Evolutionary conservation across 2,329 filamentous ascomycete species (phyloP).

Genomic region (Byssochlamys sp.): DNA sequence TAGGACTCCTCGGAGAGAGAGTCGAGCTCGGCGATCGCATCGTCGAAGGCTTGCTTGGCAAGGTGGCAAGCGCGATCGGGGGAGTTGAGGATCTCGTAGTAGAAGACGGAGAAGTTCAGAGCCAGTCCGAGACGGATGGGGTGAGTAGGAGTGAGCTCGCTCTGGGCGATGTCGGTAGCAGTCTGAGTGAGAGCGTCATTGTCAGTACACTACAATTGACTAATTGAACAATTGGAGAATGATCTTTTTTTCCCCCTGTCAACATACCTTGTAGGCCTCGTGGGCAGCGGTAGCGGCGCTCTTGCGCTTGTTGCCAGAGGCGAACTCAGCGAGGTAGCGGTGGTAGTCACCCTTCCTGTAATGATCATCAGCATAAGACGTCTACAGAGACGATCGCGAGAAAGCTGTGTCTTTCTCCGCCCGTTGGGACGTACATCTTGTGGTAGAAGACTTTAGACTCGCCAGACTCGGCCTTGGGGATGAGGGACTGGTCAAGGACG

Average conservation of each 20-base stretch:
- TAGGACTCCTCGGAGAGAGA: constrained; percentile 96
- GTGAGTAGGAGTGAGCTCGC: constrained; percentile 91
- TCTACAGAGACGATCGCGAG: not conserved
- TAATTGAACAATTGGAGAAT: not conserved
- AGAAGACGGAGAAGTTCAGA: constrained; percentile 98
- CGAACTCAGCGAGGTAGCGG: constrained; percentile 96
- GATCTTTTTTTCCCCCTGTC: not conserved
- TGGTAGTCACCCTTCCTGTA: constrained; percentile 97
- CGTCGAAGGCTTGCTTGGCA: constrained; percentile 97
- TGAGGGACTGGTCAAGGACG: constrained; percentile 86
- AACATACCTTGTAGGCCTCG: constrained; percentile 89
- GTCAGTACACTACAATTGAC: not conserved
- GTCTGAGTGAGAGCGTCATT: constrained; percentile 47
- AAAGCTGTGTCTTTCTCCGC: constrained; percentile 3
- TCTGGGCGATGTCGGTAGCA: constrained; percentile 95
- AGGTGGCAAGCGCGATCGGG: constrained; percentile 95
- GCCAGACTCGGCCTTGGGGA: constrained; percentile 84
- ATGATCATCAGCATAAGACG: constrained; percentile 12
- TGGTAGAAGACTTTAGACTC: constrained; percentile 99
- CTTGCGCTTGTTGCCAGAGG: constrained; percentile 89
- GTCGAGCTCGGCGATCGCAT: constrained; percentile 97
- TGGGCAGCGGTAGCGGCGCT: constrained; percentile 85
- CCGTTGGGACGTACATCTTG: constrained; percentile 71
- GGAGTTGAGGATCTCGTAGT: constrained; percentile 98
- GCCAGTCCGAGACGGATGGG: constrained; percentile 95